These are phyloP conservation scores for Escallonia rubra DNA, from an alignment of 129 eudicot genomes.

Conservation along the genomic window DNA sequence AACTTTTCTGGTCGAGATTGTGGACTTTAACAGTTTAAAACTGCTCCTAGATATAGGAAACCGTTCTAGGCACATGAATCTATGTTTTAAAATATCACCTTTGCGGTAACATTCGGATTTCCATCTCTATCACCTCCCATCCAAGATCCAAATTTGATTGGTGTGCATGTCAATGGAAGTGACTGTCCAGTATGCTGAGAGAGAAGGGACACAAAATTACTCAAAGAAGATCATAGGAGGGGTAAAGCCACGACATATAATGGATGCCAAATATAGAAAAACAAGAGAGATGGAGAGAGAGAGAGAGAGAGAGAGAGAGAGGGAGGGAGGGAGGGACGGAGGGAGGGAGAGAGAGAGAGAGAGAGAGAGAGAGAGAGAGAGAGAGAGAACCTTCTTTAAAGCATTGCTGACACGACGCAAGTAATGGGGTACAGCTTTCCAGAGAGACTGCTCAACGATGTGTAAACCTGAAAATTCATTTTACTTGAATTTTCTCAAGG, in stretches of 20 bases:
- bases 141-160: conserved; percentile 96
- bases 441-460: conserved; percentile 96
- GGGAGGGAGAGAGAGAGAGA: conserved; percentile 6
- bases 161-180: conserved; percentile 95
- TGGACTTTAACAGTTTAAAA: not conserved
- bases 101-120: conserved; percentile 97
- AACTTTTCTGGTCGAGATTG: not conserved
- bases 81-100: conserved; percentile 34
- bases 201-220: not conserved
- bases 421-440: conserved; percentile 97
- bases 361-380: conserved; percentile 3
- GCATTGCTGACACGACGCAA: conserved; percentile 97
- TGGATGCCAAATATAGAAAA: not conserved
- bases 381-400: conserved; percentile 70
- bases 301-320: conserved; percentile 4
- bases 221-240: not conserved
- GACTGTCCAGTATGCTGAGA: conserved; percentile 89
- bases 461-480: conserved; percentile 51
- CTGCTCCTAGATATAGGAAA: not conserved
- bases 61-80: not conserved
- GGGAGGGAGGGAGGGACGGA: not conserved
- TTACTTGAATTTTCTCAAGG: not conserved
- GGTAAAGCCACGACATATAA: conserved; percentile 3
- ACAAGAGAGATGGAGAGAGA: no score
- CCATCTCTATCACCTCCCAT: conserved; percentile 99